phyloP scores from a whole-genome alignment of 805 yeast genomes.

The Blastobotrys robertii region DNA sequence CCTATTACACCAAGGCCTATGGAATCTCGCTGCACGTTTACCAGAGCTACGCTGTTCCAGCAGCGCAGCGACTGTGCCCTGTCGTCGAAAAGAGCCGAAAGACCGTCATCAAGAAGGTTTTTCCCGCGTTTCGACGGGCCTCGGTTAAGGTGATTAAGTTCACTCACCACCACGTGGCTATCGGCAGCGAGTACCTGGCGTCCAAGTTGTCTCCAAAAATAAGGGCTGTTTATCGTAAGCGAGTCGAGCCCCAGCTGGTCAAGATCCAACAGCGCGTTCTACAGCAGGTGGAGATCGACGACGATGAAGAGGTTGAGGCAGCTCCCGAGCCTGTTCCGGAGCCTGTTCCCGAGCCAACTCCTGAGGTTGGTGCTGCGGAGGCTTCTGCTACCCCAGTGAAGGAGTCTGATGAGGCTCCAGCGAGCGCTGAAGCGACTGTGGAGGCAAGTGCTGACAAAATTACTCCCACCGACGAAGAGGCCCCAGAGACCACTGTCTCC shows the following conservation, averaged over 20 bases:
- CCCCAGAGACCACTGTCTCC: not conserved
- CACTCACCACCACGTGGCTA: not conserved
- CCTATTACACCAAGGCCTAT: slow-evolving; percentile 1
- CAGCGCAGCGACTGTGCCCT: slow-evolving; percentile 5
- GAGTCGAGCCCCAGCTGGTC: slow-evolving; percentile 19
- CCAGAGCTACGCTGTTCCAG: slow-evolving; percentile 11
- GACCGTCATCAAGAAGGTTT: slow-evolving; percentile 3
- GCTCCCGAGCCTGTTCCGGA: slow-evolving; percentile 1
- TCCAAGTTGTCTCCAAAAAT: slow-evolving; percentile 11
- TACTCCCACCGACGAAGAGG: too few relatives aligned
- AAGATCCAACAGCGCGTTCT: slow-evolving; percentile 18
- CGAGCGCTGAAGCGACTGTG: not conserved
- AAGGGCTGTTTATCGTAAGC: slow-evolving; percentile 11
- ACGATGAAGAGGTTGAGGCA: not conserved
- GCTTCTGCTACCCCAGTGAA: not conserved
- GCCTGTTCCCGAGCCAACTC: slow-evolving; percentile 4
- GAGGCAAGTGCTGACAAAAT: not conserved
- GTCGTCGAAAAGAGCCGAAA: slow-evolving; percentile 4
- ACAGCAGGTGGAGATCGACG: slow-evolving; percentile 4
- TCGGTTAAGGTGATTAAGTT: not conserved
- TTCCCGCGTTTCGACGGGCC: slow-evolving; percentile 8
- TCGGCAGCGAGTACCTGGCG: slow-evolving; percentile 8
- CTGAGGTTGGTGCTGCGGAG: not conserved
- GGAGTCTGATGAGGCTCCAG: not conserved
- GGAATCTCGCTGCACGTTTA: slow-evolving; percentile 1